phyloP scores from a whole-genome alignment of 768 basidiomycete genomes.

The Russula virescens region DNA sequence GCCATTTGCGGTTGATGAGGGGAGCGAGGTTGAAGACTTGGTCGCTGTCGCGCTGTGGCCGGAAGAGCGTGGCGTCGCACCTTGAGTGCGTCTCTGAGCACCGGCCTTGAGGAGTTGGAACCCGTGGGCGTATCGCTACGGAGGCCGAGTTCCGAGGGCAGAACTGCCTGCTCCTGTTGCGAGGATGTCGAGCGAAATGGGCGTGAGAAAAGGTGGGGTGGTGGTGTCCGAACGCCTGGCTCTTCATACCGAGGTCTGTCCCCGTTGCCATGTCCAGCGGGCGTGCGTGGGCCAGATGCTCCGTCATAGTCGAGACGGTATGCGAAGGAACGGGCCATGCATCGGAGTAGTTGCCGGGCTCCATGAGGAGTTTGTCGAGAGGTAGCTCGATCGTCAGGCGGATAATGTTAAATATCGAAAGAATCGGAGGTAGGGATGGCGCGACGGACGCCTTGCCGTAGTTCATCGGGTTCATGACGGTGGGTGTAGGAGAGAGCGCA shows the following conservation, averaged over 20 bases:
- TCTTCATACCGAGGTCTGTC: conserved; percentile 29
- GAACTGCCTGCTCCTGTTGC: conserved; percentile 44
- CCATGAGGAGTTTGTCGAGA: conserved; percentile 74
- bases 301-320: conserved; percentile 7
- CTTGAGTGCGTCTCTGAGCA: conserved; percentile 20
- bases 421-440: conserved; percentile 41
- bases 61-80: conserved; percentile 40
- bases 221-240: conserved; percentile 25
- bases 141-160: conserved; percentile 55
- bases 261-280: conserved; percentile 26
- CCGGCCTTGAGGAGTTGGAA: conserved; percentile 3
- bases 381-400: conserved; percentile 83
- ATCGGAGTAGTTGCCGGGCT: conserved; percentile 31
- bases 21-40: conserved; percentile 23
- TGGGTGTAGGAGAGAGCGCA: conserved; percentile 62
- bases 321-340: conserved; percentile 28
- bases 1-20: conserved; percentile 23
- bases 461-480: conserved; percentile 59
- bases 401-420: conserved; percentile 55
- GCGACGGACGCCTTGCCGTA: conserved; percentile 64
- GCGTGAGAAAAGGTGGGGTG: conserved; percentile 31
- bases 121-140: conserved; percentile 2
- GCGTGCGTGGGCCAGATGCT: conserved; percentile 19
- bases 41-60: conserved; percentile 55
- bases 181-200: conserved; percentile 40